Evolutionary conservation across 2,329 filamentous ascomycete genomes (phyloP), one percentile per base, ranked within the genome.

Genomic region (Aspergillus unguis): DNA sequence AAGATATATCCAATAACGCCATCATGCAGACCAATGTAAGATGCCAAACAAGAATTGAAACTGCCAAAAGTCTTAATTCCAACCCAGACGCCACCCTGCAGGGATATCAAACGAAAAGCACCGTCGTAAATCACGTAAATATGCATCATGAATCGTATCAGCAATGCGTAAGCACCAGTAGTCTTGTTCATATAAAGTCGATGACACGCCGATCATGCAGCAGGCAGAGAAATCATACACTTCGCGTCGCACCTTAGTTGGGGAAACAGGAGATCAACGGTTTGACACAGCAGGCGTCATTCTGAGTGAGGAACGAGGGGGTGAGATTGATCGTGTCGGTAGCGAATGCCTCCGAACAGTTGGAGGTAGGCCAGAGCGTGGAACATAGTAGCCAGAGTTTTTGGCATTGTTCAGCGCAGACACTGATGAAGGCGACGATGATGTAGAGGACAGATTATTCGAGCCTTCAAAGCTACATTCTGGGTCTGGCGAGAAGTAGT

Each of bases 251-350:
- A 42, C 28, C 4, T 40, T 50, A n/a, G 23, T 27, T 17, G 17
- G 17, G 17, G 17, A 44, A 44, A 46, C 35, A 42, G 38, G 41
- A 27, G 44, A 17, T 36, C 47, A 29, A 25, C 29, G 33, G 8
- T 35, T 48, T 45, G 53, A 51, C 9, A 49, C 51, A 43, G 52
- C 48, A 33, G 57, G 54, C 17, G 55, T 61, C 60, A 61, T 61
- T 28, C 44, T 56, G 7, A 60, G 54, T n/a, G 50, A 33, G 11
- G 48, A 33, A 8, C 33, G 51, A 2, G 55, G 33, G 10, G 57
- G 46, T 10, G 57, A 56, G 6, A 48, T 52, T 31, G 54, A 56
- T 4, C 50, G 56, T 8, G 50, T 41, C 31, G 53, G 43, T 44
- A 51, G 25, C 5, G 50, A 28, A 31, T 43, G 48, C n/a, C 36